phyloP scores from a whole-genome alignment of 164 flowering plant species.

The Pachysandra terminalis region DNA sequence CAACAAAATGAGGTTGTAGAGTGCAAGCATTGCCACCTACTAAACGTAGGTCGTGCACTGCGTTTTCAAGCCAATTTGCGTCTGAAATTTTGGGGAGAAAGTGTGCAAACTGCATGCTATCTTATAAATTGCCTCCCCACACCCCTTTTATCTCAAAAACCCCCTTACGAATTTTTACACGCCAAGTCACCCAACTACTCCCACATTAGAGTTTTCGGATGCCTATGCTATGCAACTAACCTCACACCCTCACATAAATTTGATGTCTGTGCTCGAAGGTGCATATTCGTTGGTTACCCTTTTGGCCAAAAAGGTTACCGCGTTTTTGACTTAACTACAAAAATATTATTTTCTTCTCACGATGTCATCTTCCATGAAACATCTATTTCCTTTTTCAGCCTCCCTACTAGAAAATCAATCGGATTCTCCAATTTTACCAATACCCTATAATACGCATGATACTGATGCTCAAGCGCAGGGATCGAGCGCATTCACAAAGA shows the following conservation, averaged over 20 bases:
- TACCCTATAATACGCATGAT: no score
- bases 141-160: not conserved
- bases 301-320: not conserved
- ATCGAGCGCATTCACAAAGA: no score
- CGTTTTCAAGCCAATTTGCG: conserved; percentile 6
- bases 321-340: not conserved
- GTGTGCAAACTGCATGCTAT: not conserved
- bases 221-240: conserved; percentile 6
- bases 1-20: conserved; percentile 9
- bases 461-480: no score
- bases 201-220: conserved; percentile 1
- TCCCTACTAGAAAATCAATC: not conserved
- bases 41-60: not conserved
- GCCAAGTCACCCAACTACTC: not conserved
- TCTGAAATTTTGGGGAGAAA: not conserved
- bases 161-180: conserved; percentile 5
- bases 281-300: conserved; percentile 10
- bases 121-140: not conserved
- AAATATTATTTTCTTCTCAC: not conserved
- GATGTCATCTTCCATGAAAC: conserved; percentile 12
- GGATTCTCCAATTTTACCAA: no score
- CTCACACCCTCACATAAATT: conserved; percentile 1
- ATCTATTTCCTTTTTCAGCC: not conserved
- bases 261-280: not conserved
- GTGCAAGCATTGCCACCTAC: conserved; percentile 3